Conservation (phyloP, 2,329 filamentous ascomycete genomes). For the Beauveria sp. region DNA sequence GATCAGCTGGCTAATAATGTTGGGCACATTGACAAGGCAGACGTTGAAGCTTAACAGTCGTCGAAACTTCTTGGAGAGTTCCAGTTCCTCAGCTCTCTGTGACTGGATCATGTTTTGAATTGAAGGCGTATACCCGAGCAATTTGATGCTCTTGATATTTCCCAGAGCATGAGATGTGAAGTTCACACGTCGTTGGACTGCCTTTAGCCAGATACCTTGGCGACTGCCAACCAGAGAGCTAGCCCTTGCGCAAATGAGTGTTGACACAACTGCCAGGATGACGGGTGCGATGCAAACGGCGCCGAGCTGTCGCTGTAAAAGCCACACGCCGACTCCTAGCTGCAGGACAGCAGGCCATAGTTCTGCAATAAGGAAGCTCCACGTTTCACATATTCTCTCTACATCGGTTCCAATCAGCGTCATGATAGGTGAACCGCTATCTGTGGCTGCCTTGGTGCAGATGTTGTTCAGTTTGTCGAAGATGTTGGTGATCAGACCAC, state of each 20-base stretch:
- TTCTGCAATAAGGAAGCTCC: constrained; percentile 3
- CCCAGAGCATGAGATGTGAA: constrained; percentile 6
- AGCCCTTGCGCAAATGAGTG: background rate
- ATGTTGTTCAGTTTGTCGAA: background rate
- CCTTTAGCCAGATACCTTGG: constrained; percentile 6
- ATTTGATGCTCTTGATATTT: constrained; percentile 8
- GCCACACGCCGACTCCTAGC: constrained; percentile 11
- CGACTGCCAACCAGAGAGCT: background rate
- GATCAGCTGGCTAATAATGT: background rate
- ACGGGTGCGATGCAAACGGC: constrained; percentile 13
- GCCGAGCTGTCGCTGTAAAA: constrained; percentile 12
- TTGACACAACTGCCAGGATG: constrained; percentile 1
- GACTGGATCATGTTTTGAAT: background rate
- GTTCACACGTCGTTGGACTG: constrained; percentile 10
- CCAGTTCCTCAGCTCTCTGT: background rate
- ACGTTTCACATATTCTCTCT: constrained; percentile 8
- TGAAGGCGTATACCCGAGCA: constrained; percentile 1
- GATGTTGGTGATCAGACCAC: constrained; percentile 7
- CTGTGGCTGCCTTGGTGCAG: background rate
- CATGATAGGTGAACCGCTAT: background rate
- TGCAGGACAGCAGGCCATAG: constrained; percentile 6
- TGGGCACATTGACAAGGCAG: constrained; percentile 7
- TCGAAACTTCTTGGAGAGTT: constrained; percentile 6
- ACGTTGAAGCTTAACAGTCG: constrained; percentile 11
- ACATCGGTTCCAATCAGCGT: constrained; percentile 10